Evolutionary conservation across 192 early-diverging fungal species (phyloP).

Genomic region (Coemansia javaensis): DNA sequence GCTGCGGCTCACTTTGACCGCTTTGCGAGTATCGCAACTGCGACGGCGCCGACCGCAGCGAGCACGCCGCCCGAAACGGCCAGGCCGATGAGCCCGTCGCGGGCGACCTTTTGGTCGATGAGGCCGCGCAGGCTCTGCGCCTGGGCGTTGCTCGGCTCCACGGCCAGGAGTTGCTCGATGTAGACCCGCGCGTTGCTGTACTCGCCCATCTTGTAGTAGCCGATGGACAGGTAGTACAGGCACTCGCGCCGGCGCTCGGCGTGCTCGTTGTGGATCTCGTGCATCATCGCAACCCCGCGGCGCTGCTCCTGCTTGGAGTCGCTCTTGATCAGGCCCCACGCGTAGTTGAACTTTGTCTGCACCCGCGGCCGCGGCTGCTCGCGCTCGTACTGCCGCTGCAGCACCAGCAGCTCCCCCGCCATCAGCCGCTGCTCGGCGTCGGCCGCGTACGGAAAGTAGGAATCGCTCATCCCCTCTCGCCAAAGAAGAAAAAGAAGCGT

Average conservation of each 20-base stretch:
- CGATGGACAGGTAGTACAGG: conserved; percentile 89
- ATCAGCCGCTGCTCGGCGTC: conserved; percentile 40
- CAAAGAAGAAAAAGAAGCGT: neutral
- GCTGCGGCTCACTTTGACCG: conserved; percentile 17
- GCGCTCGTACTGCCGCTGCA: conserved; percentile 66
- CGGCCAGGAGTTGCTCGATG: conserved; percentile 73
- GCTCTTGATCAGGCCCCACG: conserved; percentile 85
- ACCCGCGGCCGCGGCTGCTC: conserved; percentile 62
- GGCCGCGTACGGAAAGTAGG: conserved; percentile 35
- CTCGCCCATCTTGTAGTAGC: conserved; percentile 86
- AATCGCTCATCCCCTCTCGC: conserved; percentile 11
- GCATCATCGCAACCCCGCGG: conserved; percentile 65
- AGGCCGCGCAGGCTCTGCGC: conserved; percentile 62
- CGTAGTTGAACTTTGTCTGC: conserved; percentile 97
- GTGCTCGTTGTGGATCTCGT: conserved; percentile 83
- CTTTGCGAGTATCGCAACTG: conserved; percentile 44
- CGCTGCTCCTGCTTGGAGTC: conserved; percentile 62
- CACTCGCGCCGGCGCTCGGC: conserved; percentile 87
- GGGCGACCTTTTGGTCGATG: conserved; percentile 79
- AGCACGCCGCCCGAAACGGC: conserved; percentile 77
- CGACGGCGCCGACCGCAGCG: conserved; percentile 59
- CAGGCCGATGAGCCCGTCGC: conserved; percentile 84
- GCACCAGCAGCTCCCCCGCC: conserved; percentile 49
- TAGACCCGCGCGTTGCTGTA: conserved; percentile 76
- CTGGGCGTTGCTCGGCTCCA: conserved; percentile 84